Percentiles rank a stretch among this genome's conserved stretches.
phyloP scores from a whole-genome alignment of 495 filamentous ascomycete genomes.

The Clavariopsis aquatica region DNA sequence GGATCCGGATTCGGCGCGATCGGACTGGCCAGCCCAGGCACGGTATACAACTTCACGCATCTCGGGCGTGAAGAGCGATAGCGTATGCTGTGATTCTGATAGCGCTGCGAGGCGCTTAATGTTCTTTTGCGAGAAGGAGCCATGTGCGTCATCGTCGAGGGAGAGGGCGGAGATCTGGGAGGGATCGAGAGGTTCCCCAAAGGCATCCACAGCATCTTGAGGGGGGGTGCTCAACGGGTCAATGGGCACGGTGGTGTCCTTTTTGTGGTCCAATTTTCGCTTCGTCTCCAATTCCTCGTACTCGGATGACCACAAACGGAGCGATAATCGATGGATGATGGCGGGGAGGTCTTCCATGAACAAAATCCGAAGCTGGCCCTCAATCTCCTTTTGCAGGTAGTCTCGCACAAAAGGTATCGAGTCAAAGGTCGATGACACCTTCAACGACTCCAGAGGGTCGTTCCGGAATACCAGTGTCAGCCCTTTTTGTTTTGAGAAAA shows the following conservation, averaged over 20 bases:
- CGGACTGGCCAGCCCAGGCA: constrained; percentile 83
- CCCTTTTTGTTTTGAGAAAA: constrained; percentile 96
- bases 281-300: constrained; percentile 66
- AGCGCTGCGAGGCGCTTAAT: constrained; percentile 73
- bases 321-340: constrained; percentile 89
- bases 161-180: constrained; percentile 72
- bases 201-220: constrained; percentile 71
- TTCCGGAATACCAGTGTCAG: constrained; percentile 96
- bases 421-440: constrained; percentile 98
- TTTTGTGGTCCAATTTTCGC: constrained; percentile 49
- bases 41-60: constrained; percentile 84
- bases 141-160: constrained; percentile 78
- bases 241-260: constrained; percentile 55
- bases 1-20: constrained; percentile 63
- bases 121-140: constrained; percentile 89
- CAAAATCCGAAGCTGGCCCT: constrained; percentile 84
- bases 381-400: constrained; percentile 94
- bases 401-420: constrained; percentile 97
- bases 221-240: constrained; percentile 82
- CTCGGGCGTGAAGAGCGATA: constrained; percentile 82
- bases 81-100: constrained; percentile 77
- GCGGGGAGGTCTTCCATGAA: constrained; percentile 98
- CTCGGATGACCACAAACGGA: constrained; percentile 87
- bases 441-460: constrained; percentile 94
- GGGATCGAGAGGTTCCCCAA: constrained; percentile 68